These are phyloP conservation scores for Collybia sp. DNA, from an alignment of 768 basidiomycete genomes.

Conservation along the genomic window DNA sequence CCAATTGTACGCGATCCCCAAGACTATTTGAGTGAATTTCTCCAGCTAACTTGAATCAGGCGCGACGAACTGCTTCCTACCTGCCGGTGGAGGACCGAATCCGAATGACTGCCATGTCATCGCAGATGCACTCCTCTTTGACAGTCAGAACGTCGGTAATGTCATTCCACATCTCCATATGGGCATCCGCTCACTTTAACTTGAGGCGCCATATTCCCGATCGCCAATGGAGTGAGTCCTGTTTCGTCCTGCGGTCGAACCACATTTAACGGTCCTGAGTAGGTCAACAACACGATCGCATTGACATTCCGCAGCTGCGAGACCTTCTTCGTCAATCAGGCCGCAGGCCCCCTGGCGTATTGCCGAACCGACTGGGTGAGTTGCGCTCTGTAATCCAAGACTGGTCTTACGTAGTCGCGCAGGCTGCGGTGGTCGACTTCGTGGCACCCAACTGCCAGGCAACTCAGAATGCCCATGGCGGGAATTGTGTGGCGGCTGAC, in stretches of 20 bases:
- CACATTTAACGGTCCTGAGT: conserved; percentile 1
- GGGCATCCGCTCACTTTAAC: too few species aligned
- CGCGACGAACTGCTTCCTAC: conserved; percentile 39
- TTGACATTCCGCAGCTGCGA: conserved; percentile 38
- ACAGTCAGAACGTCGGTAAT: conserved; percentile 39
- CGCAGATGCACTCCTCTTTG: conserved; percentile 41
- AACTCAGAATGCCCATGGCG: conserved; percentile 46
- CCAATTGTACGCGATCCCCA: conserved; percentile 25
- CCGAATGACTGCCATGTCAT: conserved; percentile 45
- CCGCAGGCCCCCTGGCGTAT: conserved; percentile 30
- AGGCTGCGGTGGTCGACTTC: conserved; percentile 35
- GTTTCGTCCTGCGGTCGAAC: not conserved
- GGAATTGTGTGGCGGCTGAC: conserved; percentile 40
- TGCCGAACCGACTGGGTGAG: conserved; percentile 44
- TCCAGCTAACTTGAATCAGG: conserved; percentile 14
- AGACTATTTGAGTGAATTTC: too few species aligned
- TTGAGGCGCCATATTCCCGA: conserved; percentile 22
- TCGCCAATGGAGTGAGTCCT: conserved; percentile 23
- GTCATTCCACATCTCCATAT: too few species aligned
- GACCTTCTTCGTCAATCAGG: conserved; percentile 47
- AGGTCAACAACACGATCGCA: conserved; percentile 31
- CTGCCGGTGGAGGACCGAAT: conserved; percentile 41
- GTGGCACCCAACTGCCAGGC: conserved; percentile 45
- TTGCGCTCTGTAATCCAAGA: not conserved
- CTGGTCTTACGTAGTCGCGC: not conserved